phyloP scores from a whole-genome alignment of 2,329 filamentous ascomycete species.

The Didymella pinodella region DNA sequence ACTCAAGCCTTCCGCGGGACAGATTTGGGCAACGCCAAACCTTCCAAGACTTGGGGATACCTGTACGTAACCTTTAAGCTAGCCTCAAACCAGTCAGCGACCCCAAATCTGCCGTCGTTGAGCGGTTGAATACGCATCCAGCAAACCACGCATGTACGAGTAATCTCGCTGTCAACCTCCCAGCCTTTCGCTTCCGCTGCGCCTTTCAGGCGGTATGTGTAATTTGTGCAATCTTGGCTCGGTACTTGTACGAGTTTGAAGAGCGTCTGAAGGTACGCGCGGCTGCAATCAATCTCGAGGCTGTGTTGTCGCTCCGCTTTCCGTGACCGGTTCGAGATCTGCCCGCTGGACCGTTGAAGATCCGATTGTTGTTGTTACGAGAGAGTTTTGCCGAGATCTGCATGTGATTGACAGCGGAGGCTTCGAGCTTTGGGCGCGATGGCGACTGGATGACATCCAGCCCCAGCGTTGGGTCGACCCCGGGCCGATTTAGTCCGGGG shows the following conservation, averaged over 20 bases:
- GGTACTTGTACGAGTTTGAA: neutral
- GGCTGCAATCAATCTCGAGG: slow-evolving; percentile 6
- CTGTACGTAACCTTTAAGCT: slow-evolving; percentile 37
- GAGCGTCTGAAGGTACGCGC: neutral
- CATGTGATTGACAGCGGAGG: slow-evolving; percentile 33
- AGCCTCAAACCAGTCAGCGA: slow-evolving; percentile 24
- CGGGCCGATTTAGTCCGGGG: slow-evolving; percentile 33
- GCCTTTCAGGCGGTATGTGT: slow-evolving; percentile 7
- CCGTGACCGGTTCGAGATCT: slow-evolving; percentile 11
- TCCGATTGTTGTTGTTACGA: slow-evolving; percentile 34
- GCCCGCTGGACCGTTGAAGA: slow-evolving; percentile 5
- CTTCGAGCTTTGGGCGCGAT: slow-evolving; percentile 4
- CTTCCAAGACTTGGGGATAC: slow-evolving; percentile 22
- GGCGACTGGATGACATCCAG: slow-evolving; percentile 18
- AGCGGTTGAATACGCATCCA: slow-evolving; percentile 18
- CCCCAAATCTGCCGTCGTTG: slow-evolving; percentile 30
- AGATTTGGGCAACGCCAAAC: slow-evolving; percentile 23
- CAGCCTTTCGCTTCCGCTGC: slow-evolving; percentile 1
- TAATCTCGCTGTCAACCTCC: neutral
- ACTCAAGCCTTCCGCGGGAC: slow-evolving; percentile 21
- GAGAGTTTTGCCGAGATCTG: slow-evolving; percentile 30
- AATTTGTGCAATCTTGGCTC: slow-evolving; percentile 12
- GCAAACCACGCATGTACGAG: slow-evolving; percentile 11
- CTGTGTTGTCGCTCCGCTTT: slow-evolving; percentile 20
- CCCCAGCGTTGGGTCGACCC: slow-evolving; percentile 11